Evolutionary conservation across 2,329 filamentous ascomycete genomes (phyloP).

Genomic region (Alternaria panax): DNA sequence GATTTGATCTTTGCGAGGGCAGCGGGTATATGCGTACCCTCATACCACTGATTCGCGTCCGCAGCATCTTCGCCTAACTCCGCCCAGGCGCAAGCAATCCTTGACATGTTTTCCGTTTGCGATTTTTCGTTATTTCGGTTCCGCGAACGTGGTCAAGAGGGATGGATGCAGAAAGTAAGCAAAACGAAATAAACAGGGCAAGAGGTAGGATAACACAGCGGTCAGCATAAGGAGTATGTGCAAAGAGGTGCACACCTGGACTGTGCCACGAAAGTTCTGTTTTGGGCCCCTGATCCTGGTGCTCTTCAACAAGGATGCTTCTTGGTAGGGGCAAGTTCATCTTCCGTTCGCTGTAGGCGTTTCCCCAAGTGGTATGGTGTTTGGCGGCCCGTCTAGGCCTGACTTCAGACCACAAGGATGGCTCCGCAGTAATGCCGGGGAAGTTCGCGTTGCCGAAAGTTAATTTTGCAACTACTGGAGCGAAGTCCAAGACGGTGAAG

Average conservation of each 20-base stretch:
- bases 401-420: conserved; percentile 5
- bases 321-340: neutral
- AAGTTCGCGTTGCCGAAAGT: conserved; percentile 2
- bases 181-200: neutral
- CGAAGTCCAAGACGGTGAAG: neutral
- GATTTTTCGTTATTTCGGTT: neutral
- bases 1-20: conserved; percentile 13
- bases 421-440: conserved; percentile 6
- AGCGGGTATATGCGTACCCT: conserved; percentile 16
- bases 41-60: conserved; percentile 16
- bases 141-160: neutral
- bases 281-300: neutral
- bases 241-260: conserved; percentile 1
- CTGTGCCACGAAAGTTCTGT: conserved; percentile 10
- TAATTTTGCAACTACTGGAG: conserved; percentile 1
- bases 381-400: conserved; percentile 4
- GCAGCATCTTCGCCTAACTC: conserved; percentile 16
- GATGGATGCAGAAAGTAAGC: neutral
- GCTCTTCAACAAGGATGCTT: conserved; percentile 6
- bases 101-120: conserved; percentile 14
- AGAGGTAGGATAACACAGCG: conserved; percentile 4
- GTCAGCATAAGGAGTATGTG: conserved; percentile 3
- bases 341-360: neutral
- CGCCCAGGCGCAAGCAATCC: conserved; percentile 21
- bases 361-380: conserved; percentile 2